Evolutionary conservation across 176 grass and related monocot species (phyloP), one percentile per base, ranked within the genome.

Genomic region (Avena sativa): DNA sequence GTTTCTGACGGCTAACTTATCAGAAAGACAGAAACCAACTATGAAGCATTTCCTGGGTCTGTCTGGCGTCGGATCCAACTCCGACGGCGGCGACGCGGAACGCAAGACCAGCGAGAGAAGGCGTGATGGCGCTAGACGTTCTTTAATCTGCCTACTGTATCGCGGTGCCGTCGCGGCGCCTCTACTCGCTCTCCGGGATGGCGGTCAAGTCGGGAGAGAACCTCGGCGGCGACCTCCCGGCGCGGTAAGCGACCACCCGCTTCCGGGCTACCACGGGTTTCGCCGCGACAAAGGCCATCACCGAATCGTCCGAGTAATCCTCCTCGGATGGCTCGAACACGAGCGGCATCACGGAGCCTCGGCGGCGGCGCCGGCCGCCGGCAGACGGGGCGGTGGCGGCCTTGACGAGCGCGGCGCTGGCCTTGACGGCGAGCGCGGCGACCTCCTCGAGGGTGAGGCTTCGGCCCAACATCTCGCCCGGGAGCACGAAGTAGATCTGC

Each of bases 401-500:
- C 86, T 77, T 92, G 17, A 79, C 80, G 52, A 98, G 86, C 0
- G 66, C 66, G 4, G 63, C 47, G 86, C 93, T 98, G n/a, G 96
- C 93, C 74, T 83, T 92, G 44, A 95, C 88, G 4, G 86, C 96
- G 66, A 70, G 66, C 8, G 66, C 36, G 8, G 66, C 32, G 6
- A 70, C 8, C 71, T 95, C 93, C 59, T 93, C 96, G 19, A 78
- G 62, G 23, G 62, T 86, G 19, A 98, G 81, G 21, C 73, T 51
- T 43, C 84, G 89, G 75, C 84, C 84, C 68, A 86, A 81, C 88
- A 88, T 89, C 38, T 89, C 71, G 21, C 21, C 69, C 2, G 88
- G 93, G 56, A 98, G 90, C 60, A 92, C 81, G 86, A 98, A 98
- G 85, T 98, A 98, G 88, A 98, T 93, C 84, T 98, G 91, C 38